Conservation (phyloP, 805 yeast species). For the Cyberlindnera bimundalis region DNA sequence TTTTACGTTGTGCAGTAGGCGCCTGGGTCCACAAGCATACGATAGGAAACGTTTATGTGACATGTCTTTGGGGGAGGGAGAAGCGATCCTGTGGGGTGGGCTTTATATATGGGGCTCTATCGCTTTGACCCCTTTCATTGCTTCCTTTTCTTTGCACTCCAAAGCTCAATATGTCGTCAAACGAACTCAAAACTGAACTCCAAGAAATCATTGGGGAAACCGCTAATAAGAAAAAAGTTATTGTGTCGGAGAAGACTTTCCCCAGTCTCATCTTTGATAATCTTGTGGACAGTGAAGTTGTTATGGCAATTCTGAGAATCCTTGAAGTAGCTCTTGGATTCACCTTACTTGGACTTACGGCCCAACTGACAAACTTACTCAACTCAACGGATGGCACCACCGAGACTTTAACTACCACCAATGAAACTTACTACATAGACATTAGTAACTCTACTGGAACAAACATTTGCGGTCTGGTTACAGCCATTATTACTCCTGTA, state of each 20-base stretch:
- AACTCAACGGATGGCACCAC: background rate
- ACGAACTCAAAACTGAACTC: background rate
- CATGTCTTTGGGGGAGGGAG: too few species aligned
- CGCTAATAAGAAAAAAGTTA: background rate
- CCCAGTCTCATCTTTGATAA: background rate
- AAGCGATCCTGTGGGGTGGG: too few species aligned
- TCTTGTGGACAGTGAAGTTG: background rate
- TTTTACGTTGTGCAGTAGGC: too few species aligned
- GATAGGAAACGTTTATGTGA: too few species aligned
- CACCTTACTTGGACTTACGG: background rate
- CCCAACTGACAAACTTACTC: background rate
- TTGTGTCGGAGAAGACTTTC: background rate
- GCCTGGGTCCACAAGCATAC: too few species aligned
- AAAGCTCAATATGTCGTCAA: background rate
- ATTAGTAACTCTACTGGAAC: constrained; percentile 2
- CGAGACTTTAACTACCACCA: background rate
- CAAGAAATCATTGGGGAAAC: background rate
- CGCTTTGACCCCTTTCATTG: too few species aligned
- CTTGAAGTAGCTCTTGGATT: constrained; percentile 1
- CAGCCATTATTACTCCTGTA: background rate
- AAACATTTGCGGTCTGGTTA: background rate
- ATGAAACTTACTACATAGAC: background rate
- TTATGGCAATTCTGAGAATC: background rate
- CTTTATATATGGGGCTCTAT: too few species aligned
- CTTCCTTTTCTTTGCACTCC: too few species aligned